Base-by-base conservation (phyloP, 2,329 filamentous ascomycete genomes). In the Fusarium circinatum region DNA sequence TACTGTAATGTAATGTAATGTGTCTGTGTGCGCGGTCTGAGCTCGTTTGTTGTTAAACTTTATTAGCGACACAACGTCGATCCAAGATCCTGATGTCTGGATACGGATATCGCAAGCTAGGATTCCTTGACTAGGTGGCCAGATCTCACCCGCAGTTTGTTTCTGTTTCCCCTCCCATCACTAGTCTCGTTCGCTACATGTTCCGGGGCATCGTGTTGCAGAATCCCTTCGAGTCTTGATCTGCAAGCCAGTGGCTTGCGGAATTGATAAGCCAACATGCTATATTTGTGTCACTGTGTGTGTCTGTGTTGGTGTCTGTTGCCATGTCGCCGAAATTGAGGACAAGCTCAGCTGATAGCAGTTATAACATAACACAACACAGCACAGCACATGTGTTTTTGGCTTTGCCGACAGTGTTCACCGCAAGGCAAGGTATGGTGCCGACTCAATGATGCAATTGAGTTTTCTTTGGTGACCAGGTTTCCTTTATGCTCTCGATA, bases 11-110 rank as follows among this genome's bases (percentile, higher is more conserved):
- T 24, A 24, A 22, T 18, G 9, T 34, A 32, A 13, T 32, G 22
- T 32, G 48, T 52, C n/a, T 41, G 57, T 41, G 34, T 59, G 38
- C 15, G 28, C 49, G 41, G 34, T 36, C 59, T 41, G 44, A 42
- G 64, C 28, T 55, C 22, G 30, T 41, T n/a, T 38, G 20, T 30
- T 41, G 51, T 41, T 66, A 47, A 52, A 36, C 55, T 41, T 68
- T 68, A 30, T 68, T 68, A 36, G 45, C 36, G 62, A 39, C 56
- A 41, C n/a, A 65, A 47, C 30, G 44, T 38, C 44, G 68, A 70
- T 70, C 49, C 49, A 36, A 22, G 48, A 62, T 58, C 49, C 42
- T 65, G 51, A 62, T 32, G 58, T 45, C 45, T 60, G 42, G 38
- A 48, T 36, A 18, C n/a, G 14, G n/a, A 36, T 26, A n/a, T 47